Conservation (phyloP, 2,329 filamentous ascomycete genomes). For the Apiospora marii region DNA sequence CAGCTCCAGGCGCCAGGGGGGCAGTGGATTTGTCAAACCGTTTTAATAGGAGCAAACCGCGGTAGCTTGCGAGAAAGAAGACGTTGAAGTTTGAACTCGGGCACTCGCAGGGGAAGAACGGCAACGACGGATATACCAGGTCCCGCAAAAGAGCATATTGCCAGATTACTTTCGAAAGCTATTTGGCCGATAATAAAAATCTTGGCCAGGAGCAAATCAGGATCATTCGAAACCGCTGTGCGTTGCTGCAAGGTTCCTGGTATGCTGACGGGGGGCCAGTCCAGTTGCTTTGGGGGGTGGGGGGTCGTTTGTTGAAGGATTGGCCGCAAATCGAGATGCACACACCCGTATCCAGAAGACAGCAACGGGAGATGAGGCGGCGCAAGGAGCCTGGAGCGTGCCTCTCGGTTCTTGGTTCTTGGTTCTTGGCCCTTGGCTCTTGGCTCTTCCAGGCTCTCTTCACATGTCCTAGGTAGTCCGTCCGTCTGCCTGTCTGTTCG, state of each 20-base stretch:
- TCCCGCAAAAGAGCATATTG: slow-evolving; percentile 12
- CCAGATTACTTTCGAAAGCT: slow-evolving; percentile 4
- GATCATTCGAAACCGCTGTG: slow-evolving; percentile 22
- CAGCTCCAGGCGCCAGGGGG: slow-evolving; percentile 5
- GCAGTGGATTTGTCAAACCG: slow-evolving; percentile 7
- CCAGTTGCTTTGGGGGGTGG: slow-evolving; percentile 1
- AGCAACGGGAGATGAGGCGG: not conserved
- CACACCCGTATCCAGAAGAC: not conserved
- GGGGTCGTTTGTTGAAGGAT: slow-evolving; percentile 12
- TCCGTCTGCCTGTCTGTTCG: not conserved
- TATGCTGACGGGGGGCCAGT: slow-evolving; percentile 19
- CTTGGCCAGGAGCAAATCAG: slow-evolving; percentile 23
- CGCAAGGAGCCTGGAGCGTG: too few species aligned
- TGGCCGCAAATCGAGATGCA: slow-evolving; percentile 20
- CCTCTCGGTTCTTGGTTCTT: not conserved
- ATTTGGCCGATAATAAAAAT: slow-evolving; percentile 1
- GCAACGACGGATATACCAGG: slow-evolving; percentile 16
- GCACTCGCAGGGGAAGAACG: slow-evolving; percentile 15
- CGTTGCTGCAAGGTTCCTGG: slow-evolving; percentile 22
- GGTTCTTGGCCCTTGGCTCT: not conserved
- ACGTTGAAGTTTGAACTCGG: slow-evolving; percentile 10
- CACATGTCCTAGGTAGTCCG: not conserved
- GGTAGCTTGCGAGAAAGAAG: not conserved
- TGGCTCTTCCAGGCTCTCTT: not conserved
- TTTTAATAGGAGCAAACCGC: slow-evolving; percentile 15